phyloP scores from a whole-genome alignment of 768 basidiomycete species.

The Auricularia sp. region DNA sequence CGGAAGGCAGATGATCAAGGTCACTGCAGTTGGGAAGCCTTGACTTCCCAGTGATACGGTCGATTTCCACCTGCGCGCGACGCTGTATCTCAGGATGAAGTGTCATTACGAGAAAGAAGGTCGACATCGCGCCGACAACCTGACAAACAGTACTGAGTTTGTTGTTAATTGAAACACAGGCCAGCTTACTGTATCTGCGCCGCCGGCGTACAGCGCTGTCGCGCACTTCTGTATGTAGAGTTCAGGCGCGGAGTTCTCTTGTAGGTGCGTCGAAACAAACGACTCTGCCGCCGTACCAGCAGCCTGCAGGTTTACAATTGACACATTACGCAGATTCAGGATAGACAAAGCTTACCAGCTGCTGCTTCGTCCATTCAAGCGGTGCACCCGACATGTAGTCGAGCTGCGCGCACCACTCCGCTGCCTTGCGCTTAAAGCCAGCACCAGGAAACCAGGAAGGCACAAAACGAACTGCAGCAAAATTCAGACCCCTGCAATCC shows the following conservation, averaged over 20 bases:
- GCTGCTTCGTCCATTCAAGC: conserved; percentile 4
- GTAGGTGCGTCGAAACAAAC: not conserved
- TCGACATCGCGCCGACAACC: conserved; percentile 10
- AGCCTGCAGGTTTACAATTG: not conserved
- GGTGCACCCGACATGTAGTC: not conserved
- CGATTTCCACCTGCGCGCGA: conserved; percentile 14
- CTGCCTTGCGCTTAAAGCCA: conserved; percentile 7
- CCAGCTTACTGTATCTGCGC: not conserved
- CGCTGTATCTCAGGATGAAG: conserved; percentile 11
- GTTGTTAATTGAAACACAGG: not conserved
- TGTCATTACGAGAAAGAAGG: conserved; percentile 14
- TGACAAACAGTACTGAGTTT: not conserved
- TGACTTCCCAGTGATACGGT: conserved; percentile 6
- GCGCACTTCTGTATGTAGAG: not conserved
- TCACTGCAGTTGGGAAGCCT: conserved; percentile 11
- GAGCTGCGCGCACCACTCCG: not conserved
- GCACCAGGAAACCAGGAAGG: conserved; percentile 11
- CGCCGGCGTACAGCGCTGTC: not conserved
- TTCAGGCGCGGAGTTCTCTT: not conserved
- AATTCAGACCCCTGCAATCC: not conserved
- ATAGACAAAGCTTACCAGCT: conserved; percentile 1
- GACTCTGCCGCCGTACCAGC: not conserved
- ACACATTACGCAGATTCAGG: not conserved
- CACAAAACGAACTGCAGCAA: conserved; percentile 5
- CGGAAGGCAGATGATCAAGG: conserved; percentile 10